Evolutionary conservation across 805 yeast genomes (phyloP), one percentile per base, ranked within the genome.

Genomic region (Cyberlindnera euphorbiiphila): DNA sequence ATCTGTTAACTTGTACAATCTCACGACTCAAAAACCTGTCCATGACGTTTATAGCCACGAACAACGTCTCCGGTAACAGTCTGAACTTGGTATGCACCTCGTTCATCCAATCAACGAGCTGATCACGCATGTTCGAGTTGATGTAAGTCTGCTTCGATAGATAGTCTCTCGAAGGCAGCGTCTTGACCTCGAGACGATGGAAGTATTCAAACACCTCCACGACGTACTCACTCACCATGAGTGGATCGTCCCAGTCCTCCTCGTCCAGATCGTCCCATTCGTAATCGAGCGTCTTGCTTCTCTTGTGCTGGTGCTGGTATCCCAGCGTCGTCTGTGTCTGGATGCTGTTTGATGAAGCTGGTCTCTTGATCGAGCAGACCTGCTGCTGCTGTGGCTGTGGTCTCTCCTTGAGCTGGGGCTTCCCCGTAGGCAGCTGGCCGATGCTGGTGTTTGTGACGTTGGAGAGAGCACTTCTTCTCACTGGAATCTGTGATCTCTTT

Each of bases 201-300:
- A 89, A 65, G 60, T 85, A 87, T 21, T 76, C 81, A 61, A 86
- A 89, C 40, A 91, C 89, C 43, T 87, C 97, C 45, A 68, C 74
- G 38, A 85, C 95, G 60, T 89, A 91, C 65, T 91, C 98, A 44
- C 88, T 77, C 22, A 85, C 97, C 96, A 91, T 89, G 45, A 85
- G 64, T 15, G 91, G 91, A 59, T 84, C 94, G 54, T 81, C 85
- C 32, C 66, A 60, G 58, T 84, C 94, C 54, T 82, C 91, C 31
- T 78, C 83, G 57, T 84, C 94, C 37, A 84, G 63, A 60, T 84
- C 91, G 54, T 82, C 88, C 86, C 88, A 68, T 32, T 62, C 63
- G 34, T 62, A 65, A 29, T 61, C 66, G 49, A 45, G 28, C 14
- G 45, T 50, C 38, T 53, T 51, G 12, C 51, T 42, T 32, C 49